A percentile compares a stretch with the other conserved stretches of the same genome.
Evolutionary conservation across 306 rosid species (phyloP).

Genomic region (Morella rubra): DNA sequence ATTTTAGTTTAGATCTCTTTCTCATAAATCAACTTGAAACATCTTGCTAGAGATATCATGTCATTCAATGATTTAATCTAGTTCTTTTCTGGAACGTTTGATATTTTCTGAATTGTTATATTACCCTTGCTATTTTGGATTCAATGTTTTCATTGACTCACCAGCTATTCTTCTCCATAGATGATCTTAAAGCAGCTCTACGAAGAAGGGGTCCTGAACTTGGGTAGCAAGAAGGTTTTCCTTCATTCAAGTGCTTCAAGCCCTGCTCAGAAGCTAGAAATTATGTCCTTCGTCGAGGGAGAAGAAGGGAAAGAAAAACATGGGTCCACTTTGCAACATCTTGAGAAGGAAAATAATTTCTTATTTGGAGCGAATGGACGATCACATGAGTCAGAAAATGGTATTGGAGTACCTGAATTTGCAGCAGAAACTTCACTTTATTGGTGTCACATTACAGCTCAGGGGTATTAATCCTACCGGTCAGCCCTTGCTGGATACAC

Average conservation of each 20-base stretch:
- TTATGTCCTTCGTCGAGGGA: constrained; percentile 40
- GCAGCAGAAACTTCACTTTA: constrained; percentile 49
- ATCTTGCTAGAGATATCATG: not conserved
- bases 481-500: constrained; percentile 71
- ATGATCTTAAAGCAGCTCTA: constrained; percentile 59
- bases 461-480: constrained; percentile 59
- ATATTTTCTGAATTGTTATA: not conserved
- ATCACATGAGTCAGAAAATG: not conserved
- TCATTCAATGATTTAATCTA: not conserved
- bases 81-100: not conserved
- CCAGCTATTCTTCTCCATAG: constrained; percentile 47
- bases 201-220: constrained; percentile 87
- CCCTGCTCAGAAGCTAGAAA: constrained; percentile 12
- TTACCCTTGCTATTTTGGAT: not conserved
- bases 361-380: constrained; percentile 18
- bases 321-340: constrained; percentile 2
- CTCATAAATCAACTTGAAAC: not conserved
- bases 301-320: constrained; percentile 23
- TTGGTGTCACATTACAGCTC: constrained; percentile 83
- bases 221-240: constrained; percentile 50
- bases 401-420: constrained; percentile 1
- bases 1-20: not conserved
- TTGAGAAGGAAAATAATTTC: constrained; percentile 9
- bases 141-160: not conserved
- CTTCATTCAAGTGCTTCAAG: constrained; percentile 30